These are phyloP conservation scores for Aspergillus fijiensis DNA, from an alignment of 2,329 filamentous ascomycete genomes.

Conservation along the genomic window DNA sequence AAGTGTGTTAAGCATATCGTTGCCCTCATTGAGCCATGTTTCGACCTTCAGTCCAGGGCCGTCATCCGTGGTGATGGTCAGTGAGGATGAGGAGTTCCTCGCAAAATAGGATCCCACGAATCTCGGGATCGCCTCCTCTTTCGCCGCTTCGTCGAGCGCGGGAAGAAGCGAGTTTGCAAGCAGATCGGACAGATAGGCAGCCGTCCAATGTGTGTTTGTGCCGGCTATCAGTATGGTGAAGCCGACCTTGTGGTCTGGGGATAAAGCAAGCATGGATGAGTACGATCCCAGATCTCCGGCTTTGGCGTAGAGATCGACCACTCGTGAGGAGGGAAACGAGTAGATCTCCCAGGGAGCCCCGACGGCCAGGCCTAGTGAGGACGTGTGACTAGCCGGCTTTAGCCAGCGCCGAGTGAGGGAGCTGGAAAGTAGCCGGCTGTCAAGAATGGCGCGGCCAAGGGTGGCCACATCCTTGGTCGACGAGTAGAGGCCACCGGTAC, in stretches of 20 bases:
- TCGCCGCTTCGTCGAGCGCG: slow-evolving; percentile 24
- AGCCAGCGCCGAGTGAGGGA: slow-evolving; percentile 47
- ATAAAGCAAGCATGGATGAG: slow-evolving; percentile 24
- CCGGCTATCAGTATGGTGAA: slow-evolving; percentile 26
- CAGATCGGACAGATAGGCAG: slow-evolving; percentile 17
- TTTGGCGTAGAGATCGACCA: slow-evolving; percentile 28
- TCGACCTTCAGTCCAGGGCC: slow-evolving; percentile 20
- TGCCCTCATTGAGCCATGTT: slow-evolving; percentile 22
- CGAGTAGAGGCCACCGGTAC: slow-evolving; percentile 48
- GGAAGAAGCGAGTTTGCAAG: slow-evolving; percentile 18
- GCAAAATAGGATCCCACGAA: slow-evolving; percentile 23
- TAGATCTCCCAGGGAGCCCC: slow-evolving; percentile 49
- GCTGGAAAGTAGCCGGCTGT: slow-evolving; percentile 36
- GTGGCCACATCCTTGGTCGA: slow-evolving; percentile 43
- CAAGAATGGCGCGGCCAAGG: slow-evolving; percentile 48
- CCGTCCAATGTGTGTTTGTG: slow-evolving; percentile 5
- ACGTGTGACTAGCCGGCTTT: slow-evolving; percentile 41
- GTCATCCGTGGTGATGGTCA: slow-evolving; percentile 22
- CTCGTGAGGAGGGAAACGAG: slow-evolving; percentile 16
- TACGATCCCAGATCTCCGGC: slow-evolving; percentile 27
- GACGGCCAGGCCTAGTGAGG: slow-evolving; percentile 40
- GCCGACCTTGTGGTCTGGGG: slow-evolving; percentile 27
- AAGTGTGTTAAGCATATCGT: slow-evolving; percentile 19
- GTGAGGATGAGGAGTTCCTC: slow-evolving; percentile 14
- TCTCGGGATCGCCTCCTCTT: slow-evolving; percentile 16